A percentile compares a stretch with the other conserved stretches of the same genome.
phyloP scores from a whole-genome alignment of 2,329 filamentous ascomycete species.

The Stemphylium beticola region DNA sequence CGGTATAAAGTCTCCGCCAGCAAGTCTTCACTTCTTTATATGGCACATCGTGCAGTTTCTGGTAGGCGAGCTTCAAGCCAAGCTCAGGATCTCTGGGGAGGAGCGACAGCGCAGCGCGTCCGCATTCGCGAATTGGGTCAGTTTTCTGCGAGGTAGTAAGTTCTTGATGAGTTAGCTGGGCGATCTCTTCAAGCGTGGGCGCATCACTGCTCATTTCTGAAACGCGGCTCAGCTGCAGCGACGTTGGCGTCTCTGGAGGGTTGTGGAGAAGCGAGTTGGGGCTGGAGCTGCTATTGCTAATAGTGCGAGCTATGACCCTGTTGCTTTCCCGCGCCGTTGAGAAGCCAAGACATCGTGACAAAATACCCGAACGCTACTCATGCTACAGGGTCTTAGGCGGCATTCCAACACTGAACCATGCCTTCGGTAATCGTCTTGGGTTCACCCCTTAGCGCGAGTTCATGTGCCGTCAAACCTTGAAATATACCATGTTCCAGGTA shows the following conservation, averaged over 20 bases:
- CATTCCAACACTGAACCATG: background rate
- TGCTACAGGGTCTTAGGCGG: background rate
- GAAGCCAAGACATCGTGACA: conserved; percentile 14
- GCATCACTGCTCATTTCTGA: conserved; percentile 16
- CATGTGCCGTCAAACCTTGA: background rate
- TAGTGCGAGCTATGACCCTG: conserved; percentile 15
- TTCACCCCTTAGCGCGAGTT: background rate
- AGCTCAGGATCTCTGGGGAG: conserved; percentile 54
- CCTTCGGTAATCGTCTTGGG: conserved; percentile 7
- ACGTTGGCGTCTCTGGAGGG: background rate
- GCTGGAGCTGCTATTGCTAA: conserved; percentile 3
- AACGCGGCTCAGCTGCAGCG: background rate
- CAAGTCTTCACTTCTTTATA: conserved; percentile 69
- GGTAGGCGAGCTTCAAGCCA: conserved; percentile 64
- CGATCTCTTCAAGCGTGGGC: conserved; percentile 33
- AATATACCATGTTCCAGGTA: background rate
- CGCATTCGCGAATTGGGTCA: conserved; percentile 50
- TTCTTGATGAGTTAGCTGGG: conserved; percentile 31
- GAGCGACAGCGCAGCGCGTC: conserved; percentile 47
- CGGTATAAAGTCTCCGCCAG: conserved; percentile 76
- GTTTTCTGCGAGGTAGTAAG: conserved; percentile 24
- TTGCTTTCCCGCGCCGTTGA: conserved; percentile 16
- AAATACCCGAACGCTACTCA: conserved; percentile 15
- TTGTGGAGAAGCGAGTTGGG: background rate
- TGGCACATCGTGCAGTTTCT: conserved; percentile 72